Evolutionary conservation across 2,329 filamentous ascomycete species (phyloP), one percentile per base, ranked within the genome.

Genomic region (Lecanicillium sp.): DNA sequence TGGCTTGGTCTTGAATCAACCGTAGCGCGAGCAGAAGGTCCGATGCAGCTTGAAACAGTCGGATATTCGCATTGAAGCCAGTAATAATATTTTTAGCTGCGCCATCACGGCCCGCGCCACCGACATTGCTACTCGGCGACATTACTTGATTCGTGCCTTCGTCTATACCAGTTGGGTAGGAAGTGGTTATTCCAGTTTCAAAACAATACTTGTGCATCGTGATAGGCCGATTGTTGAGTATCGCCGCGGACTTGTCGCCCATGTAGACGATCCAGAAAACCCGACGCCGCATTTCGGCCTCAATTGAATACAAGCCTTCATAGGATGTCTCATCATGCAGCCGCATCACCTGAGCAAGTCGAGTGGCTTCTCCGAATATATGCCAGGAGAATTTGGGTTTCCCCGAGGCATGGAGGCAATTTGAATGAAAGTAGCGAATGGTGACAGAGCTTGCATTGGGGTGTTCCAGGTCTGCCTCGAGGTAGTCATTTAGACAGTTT

Each of bases 341-440:
- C 12, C 61, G 53, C 63, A 68, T 67, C 2, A 59, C 57, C 43
- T 68, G 63, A 0, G 57, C 59, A 5, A 68, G 54, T 2, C 63
- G 51, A 4, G 58, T 59, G 1, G 64, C 64, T 41, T 67, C 63
- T 2, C 64, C 64, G 44, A 68, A 64, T 2, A 67, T 62, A 34
- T 66, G 62, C 62, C 64, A 67, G 4, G 64, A 67, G 15, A 63
- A 57, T 18, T 60, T 57, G 4, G 62, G 62, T 29, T 63, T 65
- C 0, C 64, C 65, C 1, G 60, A 52, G 2, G 62, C 62, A 33
- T 68, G 65, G 3, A 68, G 46, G 30, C 63, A 65, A 38, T 65
- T 67, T 12, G 65, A 67, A 36, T 68, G 65, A 17, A 67, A 64
- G 37, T 67, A 65, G 4, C 65, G 58, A 14, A 67, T 64, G 3